These are phyloP conservation scores for Lumnitzera racemosa DNA, from an alignment of 345 rosid species.

Conservation along the genomic window DNA sequence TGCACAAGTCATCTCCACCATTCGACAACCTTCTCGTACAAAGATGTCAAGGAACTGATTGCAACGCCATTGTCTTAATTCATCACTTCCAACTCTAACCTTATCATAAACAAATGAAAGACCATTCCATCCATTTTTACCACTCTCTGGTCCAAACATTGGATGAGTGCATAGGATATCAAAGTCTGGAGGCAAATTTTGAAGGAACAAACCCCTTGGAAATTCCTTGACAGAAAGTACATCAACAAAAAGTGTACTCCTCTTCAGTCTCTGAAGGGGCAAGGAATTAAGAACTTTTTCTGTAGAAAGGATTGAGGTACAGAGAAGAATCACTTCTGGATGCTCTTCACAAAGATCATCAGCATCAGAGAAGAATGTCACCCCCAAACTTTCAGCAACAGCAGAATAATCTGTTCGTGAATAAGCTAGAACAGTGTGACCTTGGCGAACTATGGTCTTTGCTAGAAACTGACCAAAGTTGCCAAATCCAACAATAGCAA, in stretches of 20 bases:
- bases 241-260: slow-evolving; percentile 82
- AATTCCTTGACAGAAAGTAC: slow-evolving; percentile 86
- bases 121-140: slow-evolving; percentile 61
- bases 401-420: slow-evolving; percentile 62
- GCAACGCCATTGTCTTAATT: slow-evolving; percentile 41
- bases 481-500: slow-evolving; percentile 73
- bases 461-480: slow-evolving; percentile 79
- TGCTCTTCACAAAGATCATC: slow-evolving; percentile 82
- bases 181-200: slow-evolving; percentile 42
- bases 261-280: slow-evolving; percentile 65
- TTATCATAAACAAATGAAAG: slow-evolving; percentile 69
- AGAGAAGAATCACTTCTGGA: slow-evolving; percentile 68
- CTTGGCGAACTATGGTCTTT: slow-evolving; percentile 47
- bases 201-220: slow-evolving; percentile 52
- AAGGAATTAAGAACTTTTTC: slow-evolving; percentile 61
- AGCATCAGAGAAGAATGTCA: slow-evolving; percentile 43
- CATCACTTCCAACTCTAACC: slow-evolving; percentile 53
- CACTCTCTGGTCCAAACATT: slow-evolving; percentile 88
- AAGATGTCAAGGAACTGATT: slow-evolving; percentile 55
- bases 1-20: slow-evolving; percentile 85
- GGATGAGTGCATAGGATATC: slow-evolving; percentile 80
- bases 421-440: slow-evolving; percentile 61
- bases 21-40: slow-evolving; percentile 62
- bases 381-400: slow-evolving; percentile 43
- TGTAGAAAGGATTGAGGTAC: slow-evolving; percentile 70